These are phyloP conservation scores for Pyrus communis DNA, from an alignment of 306 rosid genomes.

Conservation along the genomic window DNA sequence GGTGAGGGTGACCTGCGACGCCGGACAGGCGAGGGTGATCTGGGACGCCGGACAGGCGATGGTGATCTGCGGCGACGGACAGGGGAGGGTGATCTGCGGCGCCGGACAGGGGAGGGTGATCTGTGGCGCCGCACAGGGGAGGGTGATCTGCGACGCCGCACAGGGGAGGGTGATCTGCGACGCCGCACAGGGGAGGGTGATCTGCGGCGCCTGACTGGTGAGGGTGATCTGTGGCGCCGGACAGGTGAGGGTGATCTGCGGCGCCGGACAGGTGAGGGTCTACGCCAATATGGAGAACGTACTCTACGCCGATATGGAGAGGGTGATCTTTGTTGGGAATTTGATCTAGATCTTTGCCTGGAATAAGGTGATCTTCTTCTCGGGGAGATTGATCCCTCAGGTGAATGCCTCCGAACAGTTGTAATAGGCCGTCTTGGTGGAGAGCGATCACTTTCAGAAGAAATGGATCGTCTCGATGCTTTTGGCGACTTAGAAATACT, in stretches of 20 bases:
- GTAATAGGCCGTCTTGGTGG: constrained; percentile 43
- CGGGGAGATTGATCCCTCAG: constrained; percentile 35
- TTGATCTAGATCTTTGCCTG: constrained; percentile 24
- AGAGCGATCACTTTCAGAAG: constrained; percentile 40
- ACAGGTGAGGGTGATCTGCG: constrained; percentile 23
- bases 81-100: constrained; percentile 26
- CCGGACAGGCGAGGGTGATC: constrained; percentile 3
- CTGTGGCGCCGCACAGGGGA: constrained; percentile 14
- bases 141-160: neutral
- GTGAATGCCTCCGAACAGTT: constrained; percentile 46
- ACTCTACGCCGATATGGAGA: constrained; percentile 20
- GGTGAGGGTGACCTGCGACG: constrained; percentile 15
- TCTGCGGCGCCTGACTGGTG: constrained; percentile 19
- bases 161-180: neutral
- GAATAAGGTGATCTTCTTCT: constrained; percentile 15
- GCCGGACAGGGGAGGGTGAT: constrained; percentile 9
- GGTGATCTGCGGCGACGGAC: constrained; percentile 10
- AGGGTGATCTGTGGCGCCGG: constrained; percentile 15
- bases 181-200: no score
- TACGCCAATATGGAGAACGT: constrained; percentile 14
- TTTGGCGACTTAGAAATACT: constrained; percentile 59
- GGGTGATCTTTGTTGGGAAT: constrained; percentile 16
- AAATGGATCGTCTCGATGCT: constrained; percentile 38
- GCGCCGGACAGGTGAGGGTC: constrained; percentile 13
- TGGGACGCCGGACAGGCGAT: constrained; percentile 16